phyloP scores from a whole-genome alignment of 352 stramenopile species.

The Globisporangium paroecandrum region DNA sequence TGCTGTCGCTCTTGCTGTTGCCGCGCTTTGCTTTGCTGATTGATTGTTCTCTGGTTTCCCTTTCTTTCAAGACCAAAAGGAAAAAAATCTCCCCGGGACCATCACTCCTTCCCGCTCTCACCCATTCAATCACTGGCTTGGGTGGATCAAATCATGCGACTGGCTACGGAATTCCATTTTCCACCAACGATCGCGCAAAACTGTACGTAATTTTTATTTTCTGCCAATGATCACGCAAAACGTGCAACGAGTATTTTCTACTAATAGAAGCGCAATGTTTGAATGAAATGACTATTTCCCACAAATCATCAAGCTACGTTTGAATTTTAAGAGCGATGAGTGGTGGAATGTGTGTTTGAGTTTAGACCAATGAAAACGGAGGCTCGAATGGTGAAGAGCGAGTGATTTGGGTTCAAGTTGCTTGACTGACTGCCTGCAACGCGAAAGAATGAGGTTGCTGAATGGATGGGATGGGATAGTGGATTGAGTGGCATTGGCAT shows the following conservation, averaged over 20 bases:
- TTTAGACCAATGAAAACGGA: not conserved
- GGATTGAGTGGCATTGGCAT: not conserved
- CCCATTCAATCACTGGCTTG: not conserved
- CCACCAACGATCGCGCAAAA: not conserved
- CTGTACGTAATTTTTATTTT: not conserved
- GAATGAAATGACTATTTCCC: not conserved
- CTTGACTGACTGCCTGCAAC: not conserved
- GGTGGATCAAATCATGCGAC: not conserved
- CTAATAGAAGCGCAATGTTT: not conserved
- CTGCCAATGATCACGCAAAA: not conserved
- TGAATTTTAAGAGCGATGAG: not conserved
- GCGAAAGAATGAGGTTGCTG: conserved; percentile 7
- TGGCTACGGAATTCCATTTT: not conserved
- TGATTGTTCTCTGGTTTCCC: not conserved
- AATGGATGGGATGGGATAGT: not conserved
- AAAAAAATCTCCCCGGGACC: not conserved
- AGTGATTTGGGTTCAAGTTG: conserved; percentile 4
- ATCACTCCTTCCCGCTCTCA: not conserved
- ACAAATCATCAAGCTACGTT: not conserved
- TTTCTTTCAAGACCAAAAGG: not conserved
- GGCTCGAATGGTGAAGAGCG: not conserved
- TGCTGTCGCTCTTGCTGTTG: not conserved
- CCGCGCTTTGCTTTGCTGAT: not conserved
- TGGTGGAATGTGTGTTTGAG: not conserved
- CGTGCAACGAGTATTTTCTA: not conserved